phyloP scores from a whole-genome alignment of 1,139 yeast species.

The Petasospora rhodanensis region DNA sequence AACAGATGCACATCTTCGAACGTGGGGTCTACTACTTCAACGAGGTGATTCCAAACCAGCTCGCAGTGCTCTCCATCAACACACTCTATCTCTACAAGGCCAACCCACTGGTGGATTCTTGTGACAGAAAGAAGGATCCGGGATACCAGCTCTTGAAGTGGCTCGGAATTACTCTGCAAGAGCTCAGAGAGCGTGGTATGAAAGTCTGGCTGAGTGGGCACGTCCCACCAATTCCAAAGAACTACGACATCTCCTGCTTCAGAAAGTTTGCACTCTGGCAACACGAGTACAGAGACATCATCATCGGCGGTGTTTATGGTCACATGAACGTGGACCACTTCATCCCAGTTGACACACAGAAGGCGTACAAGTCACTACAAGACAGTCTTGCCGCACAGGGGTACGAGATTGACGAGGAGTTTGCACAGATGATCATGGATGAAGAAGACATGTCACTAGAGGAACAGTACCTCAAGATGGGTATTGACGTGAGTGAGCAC shows the following conservation, averaged over 20 bases:
- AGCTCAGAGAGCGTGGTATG: slow-evolving; percentile 68
- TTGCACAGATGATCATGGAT: slow-evolving; percentile 7
- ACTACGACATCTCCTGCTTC: slow-evolving; percentile 66
- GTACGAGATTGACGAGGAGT: slow-evolving; percentile 14
- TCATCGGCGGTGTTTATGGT: slow-evolving; percentile 79
- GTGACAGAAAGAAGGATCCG: slow-evolving; percentile 68
- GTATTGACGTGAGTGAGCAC: slow-evolving; percentile 20
- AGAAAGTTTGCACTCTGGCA: slow-evolving; percentile 74
- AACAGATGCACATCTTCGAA: slow-evolving; percentile 69
- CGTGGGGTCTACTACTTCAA: slow-evolving; percentile 70
- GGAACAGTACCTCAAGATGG: slow-evolving; percentile 18
- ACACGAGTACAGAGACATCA: slow-evolving; percentile 76
- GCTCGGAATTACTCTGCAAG: slow-evolving; percentile 72
- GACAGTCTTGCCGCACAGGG: slow-evolving; percentile 15
- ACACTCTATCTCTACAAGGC: slow-evolving; percentile 70
- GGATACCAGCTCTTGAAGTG: slow-evolving; percentile 74
- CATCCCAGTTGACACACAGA: slow-evolving; percentile 66
- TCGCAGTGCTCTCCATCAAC: slow-evolving; percentile 75
- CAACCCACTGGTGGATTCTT: slow-evolving; percentile 79
- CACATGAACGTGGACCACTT: slow-evolving; percentile 90
- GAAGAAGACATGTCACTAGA: slow-evolving; percentile 20
- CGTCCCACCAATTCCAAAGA: slow-evolving; percentile 81
- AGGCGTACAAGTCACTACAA: slow-evolving; percentile 50
- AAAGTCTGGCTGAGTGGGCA: slow-evolving; percentile 87
- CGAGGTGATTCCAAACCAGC: slow-evolving; percentile 71